Conservation (phyloP, 805 yeast species). For the Tetrapisispora phaffii region DNA sequence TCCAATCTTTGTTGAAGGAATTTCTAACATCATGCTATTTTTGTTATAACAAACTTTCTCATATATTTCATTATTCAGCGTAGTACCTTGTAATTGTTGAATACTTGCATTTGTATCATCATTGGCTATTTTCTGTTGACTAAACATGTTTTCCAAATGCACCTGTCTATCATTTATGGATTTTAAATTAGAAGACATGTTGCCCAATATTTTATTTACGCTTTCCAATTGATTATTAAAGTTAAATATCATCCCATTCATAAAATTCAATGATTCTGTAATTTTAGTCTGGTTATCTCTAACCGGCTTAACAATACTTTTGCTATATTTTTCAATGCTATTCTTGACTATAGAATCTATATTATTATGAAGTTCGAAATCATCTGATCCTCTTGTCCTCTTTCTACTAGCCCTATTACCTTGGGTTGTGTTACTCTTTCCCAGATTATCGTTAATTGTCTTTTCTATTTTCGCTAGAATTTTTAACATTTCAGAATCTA, state of each 20-base stretch:
- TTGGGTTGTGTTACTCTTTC: background rate
- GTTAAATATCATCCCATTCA: background rate
- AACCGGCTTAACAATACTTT: background rate
- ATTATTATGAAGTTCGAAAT: background rate
- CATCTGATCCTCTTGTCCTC: background rate
- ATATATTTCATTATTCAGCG: conserved; percentile 6
- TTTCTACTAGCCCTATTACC: background rate
- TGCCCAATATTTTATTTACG: conserved; percentile 11
- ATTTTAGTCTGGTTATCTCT: background rate
- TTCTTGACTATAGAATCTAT: background rate
- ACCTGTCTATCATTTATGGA: conserved; percentile 10
- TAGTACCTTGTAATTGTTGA: conserved; percentile 7
- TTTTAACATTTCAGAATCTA: background rate
- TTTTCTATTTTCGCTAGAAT: background rate
- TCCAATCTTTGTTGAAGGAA: conserved; percentile 1
- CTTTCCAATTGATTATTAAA: conserved; percentile 14
- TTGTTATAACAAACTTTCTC: background rate
- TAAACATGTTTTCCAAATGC: conserved; percentile 7
- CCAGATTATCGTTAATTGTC: background rate
- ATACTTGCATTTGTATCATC: background rate
- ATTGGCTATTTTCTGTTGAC: background rate
- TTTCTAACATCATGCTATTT: background rate
- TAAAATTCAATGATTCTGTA: background rate
- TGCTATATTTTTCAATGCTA: background rate
- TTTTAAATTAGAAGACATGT: conserved; percentile 15